Conservation (phyloP, 306 rosid species). For the Quercus wislizeni region DNA sequence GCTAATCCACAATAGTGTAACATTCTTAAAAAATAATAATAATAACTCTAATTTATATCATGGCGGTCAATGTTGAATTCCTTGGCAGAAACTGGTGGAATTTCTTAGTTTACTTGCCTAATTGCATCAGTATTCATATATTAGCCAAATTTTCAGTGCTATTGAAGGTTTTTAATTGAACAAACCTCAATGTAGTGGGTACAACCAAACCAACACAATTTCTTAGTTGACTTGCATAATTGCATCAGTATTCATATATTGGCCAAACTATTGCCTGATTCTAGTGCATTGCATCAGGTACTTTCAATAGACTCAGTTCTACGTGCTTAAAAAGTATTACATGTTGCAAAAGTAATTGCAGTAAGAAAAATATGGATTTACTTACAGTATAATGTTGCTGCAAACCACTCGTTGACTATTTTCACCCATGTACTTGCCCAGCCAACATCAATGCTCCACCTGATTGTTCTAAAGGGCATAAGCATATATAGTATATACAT, state of each 20-base stretch:
- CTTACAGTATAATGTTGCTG: conserved; percentile 84
- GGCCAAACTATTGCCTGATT: background rate
- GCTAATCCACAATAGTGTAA: background rate
- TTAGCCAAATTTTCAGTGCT: background rate
- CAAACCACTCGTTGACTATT: conserved; percentile 83
- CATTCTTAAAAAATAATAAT: no score
- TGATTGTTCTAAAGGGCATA: conserved; percentile 26
- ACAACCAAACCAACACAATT: no score
- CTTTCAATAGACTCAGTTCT: background rate
- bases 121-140: background rate
- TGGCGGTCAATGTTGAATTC: background rate
- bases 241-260: background rate
- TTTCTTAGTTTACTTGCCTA: background rate
- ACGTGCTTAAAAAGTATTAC: background rate
- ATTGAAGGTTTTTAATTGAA: no score
- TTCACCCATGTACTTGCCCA: conserved; percentile 93
- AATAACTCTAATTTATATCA: background rate
- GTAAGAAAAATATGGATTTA: background rate
- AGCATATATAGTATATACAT: background rate
- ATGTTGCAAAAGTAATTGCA: background rate
- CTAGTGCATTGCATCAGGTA: background rate
- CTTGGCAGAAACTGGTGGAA: background rate
- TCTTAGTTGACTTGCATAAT: background rate
- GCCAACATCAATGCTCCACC: conserved; percentile 96
- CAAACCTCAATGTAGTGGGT: no score